Evolutionary conservation across 345 rosid genomes (phyloP), one percentile per base, ranked within the genome.

Genomic region (Triadica sebifera): DNA sequence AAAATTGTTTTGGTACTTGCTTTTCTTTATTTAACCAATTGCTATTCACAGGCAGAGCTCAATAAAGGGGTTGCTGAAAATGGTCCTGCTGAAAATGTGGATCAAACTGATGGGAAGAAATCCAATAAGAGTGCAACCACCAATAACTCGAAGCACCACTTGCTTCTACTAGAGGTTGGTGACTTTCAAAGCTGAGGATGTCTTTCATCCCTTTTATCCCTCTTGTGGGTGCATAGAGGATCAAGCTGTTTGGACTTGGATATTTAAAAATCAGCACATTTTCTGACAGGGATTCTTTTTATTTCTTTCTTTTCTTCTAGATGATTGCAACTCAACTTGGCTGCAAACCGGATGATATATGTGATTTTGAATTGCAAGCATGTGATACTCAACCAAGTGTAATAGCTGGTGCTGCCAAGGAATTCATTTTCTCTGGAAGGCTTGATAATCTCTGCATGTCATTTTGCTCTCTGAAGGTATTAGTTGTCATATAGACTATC

Each of bases 371-470:
- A 80, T 81, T 95, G 80, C 98, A 95, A 90, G 96, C 91, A 67
- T 95, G 99, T 70, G 99, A 95, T 79, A 91, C 98, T 64, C 99
- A 95, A 80, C 96, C 93, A 49, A 91, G 97, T 83, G 65, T 85
- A 75, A 82, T 89, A 57, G 99, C 80, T 56, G 98, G 98, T 81
- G 97, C 91, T 77, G 73, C 86, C 45, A 91, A 93, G 82, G 98
- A 96, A 81, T 96, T 96, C 74, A 62, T 96, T 76, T 96, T 87
- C 81, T 91, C 98, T 0, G 99, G 99, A 82, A 89, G 99, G 82
- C 98, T 93, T 12, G 99, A 96, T 81, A 96, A 96, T 78, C 98
- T 96, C 57, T 95, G 99, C 94, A 90, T 87, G 91, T 91, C 96
- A 72, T 95, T 89, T 87, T 91, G 98, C 84, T 91, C 98, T 77